Evolutionary conservation across 257 asterid genomes (phyloP), one percentile per base, ranked within the genome.

Genomic region (Plantago major): DNA sequence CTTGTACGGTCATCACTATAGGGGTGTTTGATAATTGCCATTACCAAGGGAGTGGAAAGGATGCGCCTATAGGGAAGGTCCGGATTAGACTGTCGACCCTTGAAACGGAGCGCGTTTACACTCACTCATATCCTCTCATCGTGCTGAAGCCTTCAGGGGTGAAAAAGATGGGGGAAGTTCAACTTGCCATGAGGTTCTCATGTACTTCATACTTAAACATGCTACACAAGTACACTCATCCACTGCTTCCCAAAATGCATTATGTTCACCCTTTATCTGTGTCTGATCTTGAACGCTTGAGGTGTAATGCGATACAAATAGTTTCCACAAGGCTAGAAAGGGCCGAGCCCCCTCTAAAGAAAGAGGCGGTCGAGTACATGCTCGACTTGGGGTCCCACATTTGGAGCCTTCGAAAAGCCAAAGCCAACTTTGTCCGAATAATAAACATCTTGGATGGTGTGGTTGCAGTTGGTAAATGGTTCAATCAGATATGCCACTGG

Each of bases 181-280:
- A 89, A n/a, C 63, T 89, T 52, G 93, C 93, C 7, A 85, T 89
- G 62, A 80, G 96, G 45, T 89, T 78, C 56, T 84, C 95, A 0
- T 86, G 95, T 68, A 72, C 80, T 1, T 86, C 95, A 1, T 89
- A 89, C 51, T 3, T 81, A 50, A 89, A 81, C 16, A 80, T 89
- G 97, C 64, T 89, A 10, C 58, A 79, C 12, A 86, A 82, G 76
- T 89, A 86, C 13, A 44, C 80, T 0, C 76, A 72, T 18, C 94
- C 97, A 0, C 54, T 89, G 55, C 74, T 89, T 19, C 97, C 97
- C 18, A 89, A 89, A 65, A 86, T 89, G 97, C 97, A 89, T 42
- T 86, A 84, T 9, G 63, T 58, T 22, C 95, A 86, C 59, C 97
- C 90, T 0, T 48, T 89, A 30, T 86, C 94, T 0, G 89, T 80